Conservation (phyloP, 345 rosid species). For the Eutrema yunnanense region DNA sequence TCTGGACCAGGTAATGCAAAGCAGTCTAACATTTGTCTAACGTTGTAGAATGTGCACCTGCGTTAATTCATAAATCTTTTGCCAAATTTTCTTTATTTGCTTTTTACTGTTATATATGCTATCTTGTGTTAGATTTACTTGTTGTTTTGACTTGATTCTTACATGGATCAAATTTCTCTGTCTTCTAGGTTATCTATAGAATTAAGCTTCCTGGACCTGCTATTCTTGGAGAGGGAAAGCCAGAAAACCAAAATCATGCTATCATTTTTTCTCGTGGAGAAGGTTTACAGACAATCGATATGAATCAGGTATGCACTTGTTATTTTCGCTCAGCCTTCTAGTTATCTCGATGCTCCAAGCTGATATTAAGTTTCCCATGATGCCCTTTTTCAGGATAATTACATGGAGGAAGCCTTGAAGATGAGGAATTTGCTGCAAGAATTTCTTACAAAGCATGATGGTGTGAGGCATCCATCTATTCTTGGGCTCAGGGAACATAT, state of each 20-base stretch:
- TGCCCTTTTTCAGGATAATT: constrained; percentile 63
- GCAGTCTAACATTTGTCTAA: neutral
- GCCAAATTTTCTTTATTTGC: neutral
- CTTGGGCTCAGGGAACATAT: constrained; percentile 99
- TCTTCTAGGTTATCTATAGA: constrained; percentile 77
- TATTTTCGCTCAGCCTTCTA: neutral
- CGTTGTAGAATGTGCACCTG: neutral
- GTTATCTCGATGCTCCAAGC: neutral
- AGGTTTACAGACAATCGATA: constrained; percentile 96
- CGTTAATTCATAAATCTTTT: neutral
- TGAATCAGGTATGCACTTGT: constrained; percentile 73
- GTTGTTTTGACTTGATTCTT: neutral
- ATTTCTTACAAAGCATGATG: constrained; percentile 91
- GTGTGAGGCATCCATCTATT: constrained; percentile 85
- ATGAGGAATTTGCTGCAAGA: constrained; percentile 97
- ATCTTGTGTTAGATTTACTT: neutral
- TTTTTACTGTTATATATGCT: neutral
- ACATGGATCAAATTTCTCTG: neutral
- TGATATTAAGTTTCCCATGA: neutral
- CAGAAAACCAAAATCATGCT: constrained; percentile 99
- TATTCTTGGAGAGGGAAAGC: constrained; percentile 97
- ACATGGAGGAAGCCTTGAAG: constrained; percentile 98
- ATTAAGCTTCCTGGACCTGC: constrained; percentile 98
- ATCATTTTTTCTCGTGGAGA: constrained; percentile 96
- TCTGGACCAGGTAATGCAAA: constrained; percentile 71